phyloP scores from a whole-genome alignment of 2,329 filamentous ascomycete species.

The Paramyrothecium sp. region DNA sequence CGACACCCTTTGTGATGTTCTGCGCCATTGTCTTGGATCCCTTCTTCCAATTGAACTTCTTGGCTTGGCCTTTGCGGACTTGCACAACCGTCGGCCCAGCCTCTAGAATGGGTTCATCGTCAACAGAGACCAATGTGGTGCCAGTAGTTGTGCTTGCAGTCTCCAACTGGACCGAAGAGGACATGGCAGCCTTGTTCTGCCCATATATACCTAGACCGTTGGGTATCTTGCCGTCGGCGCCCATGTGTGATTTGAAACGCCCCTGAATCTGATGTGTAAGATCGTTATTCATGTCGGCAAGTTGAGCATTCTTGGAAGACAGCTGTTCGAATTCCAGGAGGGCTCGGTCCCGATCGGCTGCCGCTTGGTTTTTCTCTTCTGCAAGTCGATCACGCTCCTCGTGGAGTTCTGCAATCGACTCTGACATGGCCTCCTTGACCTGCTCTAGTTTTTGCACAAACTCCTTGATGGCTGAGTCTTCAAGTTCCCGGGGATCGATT shows the following conservation, averaged over 20 bases:
- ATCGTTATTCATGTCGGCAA: constrained; percentile 94
- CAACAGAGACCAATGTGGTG: constrained; percentile 57
- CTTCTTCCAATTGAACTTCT: constrained; percentile 99
- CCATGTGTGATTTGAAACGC: constrained; percentile 79
- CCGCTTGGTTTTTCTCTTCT: constrained; percentile 80
- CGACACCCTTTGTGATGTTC: constrained; percentile 90
- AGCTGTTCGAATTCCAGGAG: constrained; percentile 95
- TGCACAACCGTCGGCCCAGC: constrained; percentile 90
- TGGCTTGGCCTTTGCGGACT: constrained; percentile 88
- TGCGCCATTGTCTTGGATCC: constrained; percentile 91
- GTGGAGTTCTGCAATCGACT: constrained; percentile 58
- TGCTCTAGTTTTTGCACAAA: constrained; percentile 74
- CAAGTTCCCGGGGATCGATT: constrained; percentile 77
- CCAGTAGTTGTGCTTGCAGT: constrained; percentile 53
- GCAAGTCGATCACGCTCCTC: constrained; percentile 76
- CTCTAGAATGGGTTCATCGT: constrained; percentile 66
- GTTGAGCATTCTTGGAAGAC: constrained; percentile 89
- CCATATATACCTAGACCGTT: constrained; percentile 59
- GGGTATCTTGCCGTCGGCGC: constrained; percentile 44
- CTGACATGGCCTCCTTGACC: constrained; percentile 58
- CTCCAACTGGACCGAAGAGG: constrained; percentile 51
- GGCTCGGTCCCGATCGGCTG: constrained; percentile 86
- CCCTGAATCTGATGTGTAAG: constrained; percentile 92
- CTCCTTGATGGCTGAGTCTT: constrained; percentile 88
- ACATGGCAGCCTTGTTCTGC: constrained; percentile 49